Base-by-base conservation (phyloP, 306 rosid species). In the Citrullus colocynthis region DNA sequence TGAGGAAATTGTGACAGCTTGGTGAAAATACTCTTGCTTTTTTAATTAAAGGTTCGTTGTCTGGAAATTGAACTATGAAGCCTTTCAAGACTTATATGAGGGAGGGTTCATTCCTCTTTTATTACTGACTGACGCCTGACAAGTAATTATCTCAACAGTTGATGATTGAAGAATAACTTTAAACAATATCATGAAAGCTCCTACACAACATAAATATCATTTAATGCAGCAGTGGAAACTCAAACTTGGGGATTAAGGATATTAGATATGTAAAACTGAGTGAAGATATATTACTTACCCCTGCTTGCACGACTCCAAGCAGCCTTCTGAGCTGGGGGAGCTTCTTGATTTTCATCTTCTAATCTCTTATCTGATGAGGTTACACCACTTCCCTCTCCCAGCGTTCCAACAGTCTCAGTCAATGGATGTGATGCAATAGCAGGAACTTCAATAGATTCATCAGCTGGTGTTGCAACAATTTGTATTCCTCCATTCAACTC, bases 281-380 rank as follows among this genome's bases (percentile, higher is more conserved):
- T 45, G 57, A 20, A 24, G 24, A 39, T 70, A 49, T 18, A 36
- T 36, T 60, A 79, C 88, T 78, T 85, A 93, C 98, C 93, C 78
- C 85, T 85, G 82, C 97, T 89, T 5, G 86, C 84, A 74, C 92
- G 90, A 82, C 88, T 82, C 66, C 83, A 76, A 78, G 80, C 77
- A 81, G 76, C 81, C 80, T 79, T 79, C 84, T 83, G 84, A 62
- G 80, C 77, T 69, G 81, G 78, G 52, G 87, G 79, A 87, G 81
- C 85, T 48, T 88, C 92, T 18, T n/a, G 84, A 75, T 81, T 90
- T 84, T 83, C 90, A 52, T 88, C 84, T 54, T 82, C 87, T 75
- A 78, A 80, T 85, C 79, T 90, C 87, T 85, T 89, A 78, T 79
- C 84, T 72, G 81, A 58, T 58, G 94, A 81, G 57, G 84, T 78